Base-by-base conservation (phyloP, 805 yeast species). In the Candida odintsovae region DNA sequence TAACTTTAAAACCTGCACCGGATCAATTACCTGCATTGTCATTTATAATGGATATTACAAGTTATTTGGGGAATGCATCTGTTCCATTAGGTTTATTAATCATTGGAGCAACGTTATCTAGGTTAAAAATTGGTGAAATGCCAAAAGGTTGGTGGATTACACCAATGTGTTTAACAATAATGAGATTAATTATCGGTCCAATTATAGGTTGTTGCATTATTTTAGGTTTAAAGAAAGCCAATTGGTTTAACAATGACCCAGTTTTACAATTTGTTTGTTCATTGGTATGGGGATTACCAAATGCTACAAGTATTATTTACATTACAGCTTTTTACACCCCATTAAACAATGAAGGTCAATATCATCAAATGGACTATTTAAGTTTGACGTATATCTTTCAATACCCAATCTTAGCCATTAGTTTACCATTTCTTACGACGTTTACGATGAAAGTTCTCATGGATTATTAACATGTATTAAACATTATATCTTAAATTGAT, bases 321-420 rank as follows among this genome's bases (percentile, higher is more conserved):
- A 71, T 90, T 47, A 90, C 97, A 1, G 92, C 96, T 4, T 81
- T 87, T 59, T 86, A 83, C 64, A 90, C 97, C 1, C 92, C 96
- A 6, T 80, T 87, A 59, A 86, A 83, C 64, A 50, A 20, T 11
- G 25, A 20, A 8, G 39, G 47, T 42, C 29, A 22, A 18, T 42
- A 43, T 31, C 41, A 40, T 19, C 53, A 51, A 25, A 51, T 55
- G 55, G 46, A 55, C 18, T 50, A 50, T 16, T 38, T 57, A 12
- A 55, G 58, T 2, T 19, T 53, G 33, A 47, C 48, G 8, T 57
- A 54, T 36, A 50, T 56, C 33, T 42, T 53, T 25, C 53, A 57
- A 26, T 57, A 57, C 42, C 48, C 53, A 1, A 31, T 53, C 9
- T 40, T 57, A 28, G 44, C 54, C 20, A 43, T 57, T 11, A 50